Evolutionary conservation across 768 basidiomycete genomes (phyloP), one percentile per base, ranked within the genome.

Genomic region (Heimioporus sp.): DNA sequence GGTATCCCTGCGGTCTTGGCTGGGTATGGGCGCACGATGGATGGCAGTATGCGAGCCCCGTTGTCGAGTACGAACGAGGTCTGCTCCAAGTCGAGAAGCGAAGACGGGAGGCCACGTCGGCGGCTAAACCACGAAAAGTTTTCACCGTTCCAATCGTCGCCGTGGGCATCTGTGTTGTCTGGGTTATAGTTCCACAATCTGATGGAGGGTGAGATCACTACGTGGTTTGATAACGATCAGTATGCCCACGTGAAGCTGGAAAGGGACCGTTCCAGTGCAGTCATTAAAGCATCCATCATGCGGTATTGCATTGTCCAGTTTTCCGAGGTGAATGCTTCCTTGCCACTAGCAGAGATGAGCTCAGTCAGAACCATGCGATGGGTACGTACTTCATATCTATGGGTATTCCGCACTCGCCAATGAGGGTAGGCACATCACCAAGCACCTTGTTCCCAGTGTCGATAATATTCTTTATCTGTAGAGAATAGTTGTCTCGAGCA

Each of bases 111-210:
- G 2, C 79, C 83, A 15, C 86, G 81, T 34, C 67, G 70, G 39
- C 73, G 72, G 61, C 83, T 84, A 78, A 92, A 98, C 91, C 92
- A 97, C 2, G 92, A 93, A 66, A 99, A 98, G 72, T 95, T 97
- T 70, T 99, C 95, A 48, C 90, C 92, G 60, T 95, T 96, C 95
- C 95, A 97, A 65, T 85, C 71, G 65, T 98, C 95, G 15, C 96
- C 96, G 21, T 69, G 60, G 16, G 68, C 60, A 65, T 98, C 94
- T 36, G 80, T 77, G 69, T 98, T 98, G 46, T 78, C 73, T 0
- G 95, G 89, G 62, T 98, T 97, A 67, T 97, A 98, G 53, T 90
- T 92, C 96, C 96, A 98, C 7, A 98, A 71, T 2, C 93, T 97
- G 59, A 7, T 32, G 34, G 15, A 3, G 4, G 7, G 16, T 55